phyloP scores from a whole-genome alignment of 352 stramenopile genomes.

The Blastocystis sp. region DNA sequence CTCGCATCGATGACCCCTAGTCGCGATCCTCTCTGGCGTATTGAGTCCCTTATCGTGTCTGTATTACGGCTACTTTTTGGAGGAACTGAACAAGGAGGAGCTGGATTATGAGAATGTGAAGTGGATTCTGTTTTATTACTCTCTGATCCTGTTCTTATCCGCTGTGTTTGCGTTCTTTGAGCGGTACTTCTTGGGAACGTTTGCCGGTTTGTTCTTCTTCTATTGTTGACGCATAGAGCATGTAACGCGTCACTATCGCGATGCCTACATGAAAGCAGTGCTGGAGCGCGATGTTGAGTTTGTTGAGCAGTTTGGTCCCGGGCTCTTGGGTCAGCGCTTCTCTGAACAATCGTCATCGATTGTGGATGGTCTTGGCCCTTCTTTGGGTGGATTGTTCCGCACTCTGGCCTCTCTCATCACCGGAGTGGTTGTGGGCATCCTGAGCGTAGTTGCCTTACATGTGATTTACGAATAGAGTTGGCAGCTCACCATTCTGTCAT shows the following conservation, averaged over 20 bases:
- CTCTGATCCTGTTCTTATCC: background rate
- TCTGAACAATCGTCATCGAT: constrained; percentile 52
- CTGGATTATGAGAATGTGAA: background rate
- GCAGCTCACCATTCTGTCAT: constrained; percentile 48
- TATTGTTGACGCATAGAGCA: background rate
- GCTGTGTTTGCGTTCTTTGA: constrained; percentile 38
- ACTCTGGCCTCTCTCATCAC: constrained; percentile 15
- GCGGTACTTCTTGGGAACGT: background rate
- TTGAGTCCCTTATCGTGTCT: background rate
- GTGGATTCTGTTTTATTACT: constrained; percentile 5
- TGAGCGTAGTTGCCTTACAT: background rate
- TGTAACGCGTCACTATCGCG: constrained; percentile 24
- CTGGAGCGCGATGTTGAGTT: constrained; percentile 65
- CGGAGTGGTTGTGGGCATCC: constrained; percentile 40
- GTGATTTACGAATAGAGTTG: constrained; percentile 30
- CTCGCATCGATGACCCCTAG: background rate
- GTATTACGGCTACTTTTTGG: constrained; percentile 10
- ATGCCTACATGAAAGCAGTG: constrained; percentile 45
- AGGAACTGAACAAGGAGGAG: constrained; percentile 33
- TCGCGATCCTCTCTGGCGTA: constrained; percentile 3
- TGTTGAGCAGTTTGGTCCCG: constrained; percentile 40
- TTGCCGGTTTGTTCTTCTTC: background rate
- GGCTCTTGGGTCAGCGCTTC: constrained; percentile 33
- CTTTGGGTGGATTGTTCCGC: constrained; percentile 22
- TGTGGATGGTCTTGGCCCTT: constrained; percentile 49